Conservation (phyloP, 306 rosid species). For the Vicia villosa region DNA sequence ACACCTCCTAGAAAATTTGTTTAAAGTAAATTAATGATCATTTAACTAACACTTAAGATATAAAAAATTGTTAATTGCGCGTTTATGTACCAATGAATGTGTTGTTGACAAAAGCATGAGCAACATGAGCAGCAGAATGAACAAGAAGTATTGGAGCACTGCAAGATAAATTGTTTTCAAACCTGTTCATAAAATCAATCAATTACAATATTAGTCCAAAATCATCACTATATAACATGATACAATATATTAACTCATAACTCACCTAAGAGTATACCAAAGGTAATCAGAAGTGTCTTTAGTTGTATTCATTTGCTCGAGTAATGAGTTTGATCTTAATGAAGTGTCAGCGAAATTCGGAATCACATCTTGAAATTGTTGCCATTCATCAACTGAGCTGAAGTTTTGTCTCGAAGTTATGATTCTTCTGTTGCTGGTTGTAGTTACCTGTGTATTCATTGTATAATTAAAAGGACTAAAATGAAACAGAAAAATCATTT, state of each 20-base stretch:
- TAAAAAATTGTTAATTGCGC: too few relatives aligned
- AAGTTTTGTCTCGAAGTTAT: conserved; percentile 39
- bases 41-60: too few relatives aligned
- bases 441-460: conserved; percentile 39
- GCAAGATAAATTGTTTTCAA: conserved; percentile 57
- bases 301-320: conserved; percentile 70
- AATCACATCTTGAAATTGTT: conserved; percentile 50
- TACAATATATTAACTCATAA: neutral
- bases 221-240: neutral
- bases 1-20: conserved; percentile 47
- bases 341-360: conserved; percentile 49
- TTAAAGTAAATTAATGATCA: conserved; percentile 1
- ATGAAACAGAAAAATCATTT: neutral
- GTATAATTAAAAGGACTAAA: neutral
- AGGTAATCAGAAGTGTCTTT: conserved; percentile 76
- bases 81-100: conserved; percentile 46
- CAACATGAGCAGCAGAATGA: conserved; percentile 64
- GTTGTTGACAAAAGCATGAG: conserved; percentile 54
- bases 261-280: conserved; percentile 71
- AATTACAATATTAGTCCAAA: conserved; percentile 17
- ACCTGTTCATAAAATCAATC: conserved; percentile 44
- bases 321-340: conserved; percentile 51
- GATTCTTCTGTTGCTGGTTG: conserved; percentile 48
- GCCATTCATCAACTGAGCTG: conserved; percentile 54
- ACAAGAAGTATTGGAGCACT: conserved; percentile 47